Conservation (phyloP, 1,284 basidiomycete species). For the Prillingera fragicola region DNA sequence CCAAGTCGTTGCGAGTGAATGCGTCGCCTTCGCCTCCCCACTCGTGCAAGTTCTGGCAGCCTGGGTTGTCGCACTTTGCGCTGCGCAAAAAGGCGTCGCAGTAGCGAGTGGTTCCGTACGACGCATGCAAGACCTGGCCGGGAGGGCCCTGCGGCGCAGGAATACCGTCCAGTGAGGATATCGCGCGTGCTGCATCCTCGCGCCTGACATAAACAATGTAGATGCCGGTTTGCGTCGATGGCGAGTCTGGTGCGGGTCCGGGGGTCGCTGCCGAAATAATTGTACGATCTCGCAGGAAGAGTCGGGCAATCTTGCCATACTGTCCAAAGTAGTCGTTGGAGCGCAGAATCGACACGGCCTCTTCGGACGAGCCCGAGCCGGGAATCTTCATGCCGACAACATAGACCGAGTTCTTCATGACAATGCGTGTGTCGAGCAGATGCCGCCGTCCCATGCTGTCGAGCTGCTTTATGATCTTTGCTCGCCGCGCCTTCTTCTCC, state of each 20-base stretch:
- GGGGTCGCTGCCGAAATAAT: conserved; percentile 49
- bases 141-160: conserved; percentile 69
- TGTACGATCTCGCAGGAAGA: conserved; percentile 85
- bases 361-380: conserved; percentile 68
- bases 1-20: conserved; percentile 86
- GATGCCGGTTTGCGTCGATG: conserved; percentile 64
- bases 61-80: conserved; percentile 64
- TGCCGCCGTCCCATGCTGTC: conserved; percentile 81
- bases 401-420: conserved; percentile 94
- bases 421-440: conserved; percentile 87
- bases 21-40: conserved; percentile 98
- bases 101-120: conserved; percentile 96
- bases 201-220: conserved; percentile 95
- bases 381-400: conserved; percentile 82
- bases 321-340: conserved; percentile 98
- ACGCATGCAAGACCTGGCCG: conserved; percentile 78
- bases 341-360: conserved; percentile 90
- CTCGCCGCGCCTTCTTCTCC: conserved; percentile 91
- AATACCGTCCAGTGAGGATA: conserved; percentile 86
- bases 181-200: conserved; percentile 91
- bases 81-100: conserved; percentile 93
- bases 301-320: conserved; percentile 96
- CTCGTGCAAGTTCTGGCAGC: conserved; percentile 91
- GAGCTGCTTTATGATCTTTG: conserved; percentile 93
- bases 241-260: conserved; percentile 47